Evolutionary conservation across 495 filamentous ascomycete species (phyloP), one percentile per base, ranked within the genome.

Genomic region (Venustampulla echinocandica): DNA sequence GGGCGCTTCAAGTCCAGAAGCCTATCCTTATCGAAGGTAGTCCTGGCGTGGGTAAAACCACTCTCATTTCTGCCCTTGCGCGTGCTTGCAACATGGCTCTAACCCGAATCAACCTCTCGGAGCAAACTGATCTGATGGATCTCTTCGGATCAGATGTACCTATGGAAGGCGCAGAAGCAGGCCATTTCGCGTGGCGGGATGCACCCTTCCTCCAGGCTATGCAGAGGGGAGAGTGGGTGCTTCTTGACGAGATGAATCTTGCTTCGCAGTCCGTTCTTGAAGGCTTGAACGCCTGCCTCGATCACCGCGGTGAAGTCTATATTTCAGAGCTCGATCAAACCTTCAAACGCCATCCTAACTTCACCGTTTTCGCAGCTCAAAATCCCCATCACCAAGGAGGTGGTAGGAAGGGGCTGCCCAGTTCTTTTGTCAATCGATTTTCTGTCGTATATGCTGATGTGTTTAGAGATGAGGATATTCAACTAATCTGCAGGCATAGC

Each of bases 211-310:
- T 99, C 25, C 81, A 82, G 60, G 93, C 93, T 7, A 97, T 99
- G 90, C 90, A 93, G 60, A 80, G 77, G 36, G 93, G 93, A 10
- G 79, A 90, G 52, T 99, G 93, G 93, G 90, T 97, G 6, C 67
- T 99, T 7, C 69, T 99, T 0, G 93, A 99, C 62, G 93, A 99
- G 69, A 96, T 99, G 93, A 99, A 99, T 56, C 60, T 99, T 41
- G 93, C 93, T 2, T 97, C 93, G 0, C 93, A 97, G 60, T 93
- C 90, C 4, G 89, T 99, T 19, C 79, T 99, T 1, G 93, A 99
- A 63, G 93, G 93, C 50, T 70, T 99, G 14, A 99, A 99, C 55
- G 90, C 92, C 13, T 97, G 93, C 67, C 71, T 99, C 19, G 93
- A 99, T 67, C 93, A 99, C 59, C 83, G 93, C 59, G 92, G 92